phyloP scores from a whole-genome alignment of 2,329 filamentous ascomycete genomes.

The Chrysoporthe austroafricana region DNA sequence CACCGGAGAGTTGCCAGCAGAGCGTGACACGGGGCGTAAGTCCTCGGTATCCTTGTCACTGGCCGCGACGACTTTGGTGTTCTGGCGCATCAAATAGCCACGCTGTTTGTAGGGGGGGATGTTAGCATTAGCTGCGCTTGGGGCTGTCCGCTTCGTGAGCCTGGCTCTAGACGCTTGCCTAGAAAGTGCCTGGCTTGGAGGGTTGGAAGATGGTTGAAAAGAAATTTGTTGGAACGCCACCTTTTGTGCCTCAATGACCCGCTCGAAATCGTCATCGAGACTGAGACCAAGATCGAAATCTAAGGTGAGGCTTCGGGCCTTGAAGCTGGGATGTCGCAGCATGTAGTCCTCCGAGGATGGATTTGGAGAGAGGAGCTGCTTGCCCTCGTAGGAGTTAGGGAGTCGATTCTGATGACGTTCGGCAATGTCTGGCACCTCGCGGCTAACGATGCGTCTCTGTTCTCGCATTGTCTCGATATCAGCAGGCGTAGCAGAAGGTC shows the following conservation, averaged over 20 bases:
- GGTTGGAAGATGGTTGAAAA: slow-evolving; percentile 24
- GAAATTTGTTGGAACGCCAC: slow-evolving; percentile 61
- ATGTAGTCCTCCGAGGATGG: slow-evolving; percentile 47
- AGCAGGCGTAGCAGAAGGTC: slow-evolving; percentile 83
- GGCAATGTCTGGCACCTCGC: slow-evolving; percentile 66
- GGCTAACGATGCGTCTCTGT: slow-evolving; percentile 81
- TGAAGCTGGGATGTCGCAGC: slow-evolving; percentile 72
- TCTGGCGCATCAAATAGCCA: slow-evolving; percentile 97
- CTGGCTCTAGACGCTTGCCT: slow-evolving; percentile 52
- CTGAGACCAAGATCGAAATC: slow-evolving; percentile 84
- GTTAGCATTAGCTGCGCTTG: slow-evolving; percentile 57
- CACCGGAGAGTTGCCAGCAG: slow-evolving; percentile 69
- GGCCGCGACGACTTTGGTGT: slow-evolving; percentile 95
- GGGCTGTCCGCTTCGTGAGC: slow-evolving; percentile 25
- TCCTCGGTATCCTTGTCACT: slow-evolving; percentile 72
- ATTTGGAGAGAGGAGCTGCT: slow-evolving; percentile 39
- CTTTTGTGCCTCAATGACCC: slow-evolving; percentile 97
- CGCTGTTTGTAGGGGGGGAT: slow-evolving; percentile 72
- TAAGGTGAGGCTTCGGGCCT: slow-evolving; percentile 81
- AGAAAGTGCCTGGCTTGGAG: slow-evolving; percentile 29
- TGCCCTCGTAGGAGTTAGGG: slow-evolving; percentile 51
- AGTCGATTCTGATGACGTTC: slow-evolving; percentile 61
- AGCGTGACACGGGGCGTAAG: slow-evolving; percentile 54
- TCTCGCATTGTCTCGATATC: slow-evolving; percentile 86
- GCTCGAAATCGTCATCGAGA: slow-evolving; percentile 89